Evolutionary conservation across 2,329 filamentous ascomycete species (phyloP), one percentile per base, ranked within the genome.

Genomic region (Claviceps arundinis): DNA sequence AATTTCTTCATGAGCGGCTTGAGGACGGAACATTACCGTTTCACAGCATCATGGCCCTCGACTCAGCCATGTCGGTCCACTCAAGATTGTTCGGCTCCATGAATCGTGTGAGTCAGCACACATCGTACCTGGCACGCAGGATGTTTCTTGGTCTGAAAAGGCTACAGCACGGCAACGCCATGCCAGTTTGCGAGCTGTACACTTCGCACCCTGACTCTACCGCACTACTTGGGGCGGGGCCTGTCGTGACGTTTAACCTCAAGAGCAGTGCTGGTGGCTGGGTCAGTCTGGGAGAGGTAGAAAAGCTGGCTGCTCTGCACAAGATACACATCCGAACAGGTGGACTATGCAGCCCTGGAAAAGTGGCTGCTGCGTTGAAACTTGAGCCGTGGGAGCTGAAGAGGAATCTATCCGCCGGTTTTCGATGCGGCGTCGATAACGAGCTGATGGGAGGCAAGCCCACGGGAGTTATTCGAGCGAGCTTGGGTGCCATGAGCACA

Each of bases 21-120:
- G 91, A 98, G 65, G 91, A 98, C 64, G 93, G 91, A 1, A 96
- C 91, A 0, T 66, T 96, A 4, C 89, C 91, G 0, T 84, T 96
- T 51, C 93, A 97, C 65, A 95, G 71, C 63, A 96, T 98, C 57
- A 73, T 95, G 52, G 91, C 90, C 2, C 71, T 95, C 7, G 84
- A 85, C 57, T 73, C 79, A 14, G 91, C 90, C 0, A 73, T 97
- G 58, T 72, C 80, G 26, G 74, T 81, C 0, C 88, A 96, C 60
- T 57, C 68, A 47, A 73, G 73, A 19, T 68, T 96, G 0, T 97
- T 86, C 62, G 80, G 80, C 2, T 81, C 81, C 1, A 87, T 95
- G 76, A 68, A 73, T 1, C 72, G 73, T 26, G 74, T 96, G 30
- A 82, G 85, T 6, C 72, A 71, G 1, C 91, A 98, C 65, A 85